phyloP scores from a whole-genome alignment of 768 basidiomycete species.

The Naganishia antarctica region DNA sequence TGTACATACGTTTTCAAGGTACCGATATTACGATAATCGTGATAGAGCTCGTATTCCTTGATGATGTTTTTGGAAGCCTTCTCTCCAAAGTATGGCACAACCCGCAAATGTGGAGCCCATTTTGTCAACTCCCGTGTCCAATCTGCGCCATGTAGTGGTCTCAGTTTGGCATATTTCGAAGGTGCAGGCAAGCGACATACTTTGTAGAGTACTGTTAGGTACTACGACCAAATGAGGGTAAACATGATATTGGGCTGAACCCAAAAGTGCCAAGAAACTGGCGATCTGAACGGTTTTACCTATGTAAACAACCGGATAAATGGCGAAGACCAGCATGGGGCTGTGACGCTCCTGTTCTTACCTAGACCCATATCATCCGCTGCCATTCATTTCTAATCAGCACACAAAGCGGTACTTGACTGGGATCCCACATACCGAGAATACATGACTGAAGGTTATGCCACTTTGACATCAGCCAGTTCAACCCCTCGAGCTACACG shows the following conservation, averaged over 20 bases:
- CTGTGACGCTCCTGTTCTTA: not conserved
- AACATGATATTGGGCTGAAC: conserved; percentile 56
- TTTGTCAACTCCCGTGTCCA: conserved; percentile 92
- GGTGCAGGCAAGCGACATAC: not conserved
- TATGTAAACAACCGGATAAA: not conserved
- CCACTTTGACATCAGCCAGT: conserved; percentile 48
- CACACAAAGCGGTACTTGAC: not conserved
- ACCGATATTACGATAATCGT: conserved; percentile 50
- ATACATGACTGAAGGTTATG: conserved; percentile 46
- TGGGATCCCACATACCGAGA: conserved; percentile 22
- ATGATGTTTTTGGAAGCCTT: conserved; percentile 83
- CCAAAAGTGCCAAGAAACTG: conserved; percentile 68
- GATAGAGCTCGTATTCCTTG: conserved; percentile 72
- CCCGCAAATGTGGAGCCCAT: conserved; percentile 57
- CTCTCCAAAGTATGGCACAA: conserved; percentile 67
- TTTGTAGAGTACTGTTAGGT: conserved; percentile 60
- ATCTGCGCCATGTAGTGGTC: conserved; percentile 26
- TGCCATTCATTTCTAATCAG: conserved; percentile 47
- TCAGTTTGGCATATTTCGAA: not conserved
- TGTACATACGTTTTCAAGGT: conserved; percentile 46
- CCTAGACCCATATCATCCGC: conserved; percentile 97
- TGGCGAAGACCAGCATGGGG: no score
- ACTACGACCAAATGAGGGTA: conserved; percentile 85
- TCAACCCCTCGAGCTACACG: conserved; percentile 48
- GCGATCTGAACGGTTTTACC: conserved; percentile 69